Conservation (phyloP, 768 basidiomycete genomes). For the Suillus americanus region DNA sequence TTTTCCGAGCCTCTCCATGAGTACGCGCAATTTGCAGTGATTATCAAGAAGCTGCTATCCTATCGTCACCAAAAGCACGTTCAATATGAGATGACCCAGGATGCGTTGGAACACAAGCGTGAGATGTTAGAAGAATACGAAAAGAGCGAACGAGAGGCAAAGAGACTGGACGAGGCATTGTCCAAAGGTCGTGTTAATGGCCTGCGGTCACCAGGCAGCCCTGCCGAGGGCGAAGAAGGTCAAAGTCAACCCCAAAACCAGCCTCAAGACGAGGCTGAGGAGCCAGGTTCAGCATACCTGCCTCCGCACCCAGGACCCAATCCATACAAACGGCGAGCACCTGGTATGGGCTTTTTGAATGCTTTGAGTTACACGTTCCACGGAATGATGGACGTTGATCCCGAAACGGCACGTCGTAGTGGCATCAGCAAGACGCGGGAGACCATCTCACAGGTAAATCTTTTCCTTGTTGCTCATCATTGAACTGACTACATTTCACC, state of each 20-base stretch:
- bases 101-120: constrained; percentile 79
- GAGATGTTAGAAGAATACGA: constrained; percentile 88
- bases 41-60: constrained; percentile 91
- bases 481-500: constrained; percentile 16
- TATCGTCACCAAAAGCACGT: constrained; percentile 98
- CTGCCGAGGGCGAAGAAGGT: constrained; percentile 29
- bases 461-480: constrained; percentile 12
- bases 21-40: constrained; percentile 90
- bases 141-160: constrained; percentile 89
- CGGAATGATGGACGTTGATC: constrained; percentile 99
- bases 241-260: constrained; percentile 9
- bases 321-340: constrained; percentile 58
- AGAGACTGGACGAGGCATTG: constrained; percentile 85
- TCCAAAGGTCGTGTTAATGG: constrained; percentile 49
- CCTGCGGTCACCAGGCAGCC: constrained; percentile 23
- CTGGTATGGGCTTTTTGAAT: constrained; percentile 84
- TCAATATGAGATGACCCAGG: constrained; percentile 97
- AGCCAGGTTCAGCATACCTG: constrained; percentile 50
- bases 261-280: constrained; percentile 35
- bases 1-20: constrained; percentile 97
- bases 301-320: constrained; percentile 83
- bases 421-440: constrained; percentile 94
- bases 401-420: constrained; percentile 91
- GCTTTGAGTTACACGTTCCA: constrained; percentile 94
- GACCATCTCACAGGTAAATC: constrained; percentile 84